Conservation (phyloP, 1,284 basidiomycete species). For the Heterobasidion parviporum region DNA sequence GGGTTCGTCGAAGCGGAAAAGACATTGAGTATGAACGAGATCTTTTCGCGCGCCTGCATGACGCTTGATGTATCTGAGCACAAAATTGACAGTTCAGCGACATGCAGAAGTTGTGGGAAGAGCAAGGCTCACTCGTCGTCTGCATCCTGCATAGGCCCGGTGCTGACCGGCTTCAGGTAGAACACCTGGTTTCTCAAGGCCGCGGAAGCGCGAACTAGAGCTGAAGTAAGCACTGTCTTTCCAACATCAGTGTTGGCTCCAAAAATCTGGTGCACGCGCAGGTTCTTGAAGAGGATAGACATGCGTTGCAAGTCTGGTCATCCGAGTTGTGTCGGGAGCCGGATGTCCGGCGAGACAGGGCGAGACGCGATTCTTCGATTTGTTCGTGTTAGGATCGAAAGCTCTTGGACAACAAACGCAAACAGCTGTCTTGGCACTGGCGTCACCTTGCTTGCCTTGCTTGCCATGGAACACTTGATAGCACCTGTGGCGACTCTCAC, state of each 20-base stretch:
- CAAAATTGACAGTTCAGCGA: constrained; percentile 5
- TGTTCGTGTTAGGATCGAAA: not conserved
- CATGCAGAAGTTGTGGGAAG: not conserved
- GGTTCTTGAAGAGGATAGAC: constrained; percentile 62
- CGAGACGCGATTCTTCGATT: not conserved
- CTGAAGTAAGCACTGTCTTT: constrained; percentile 84
- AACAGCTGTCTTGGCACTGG: not conserved
- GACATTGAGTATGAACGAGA: constrained; percentile 58
- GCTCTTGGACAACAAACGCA: constrained; percentile 2
- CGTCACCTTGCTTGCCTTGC: not conserved
- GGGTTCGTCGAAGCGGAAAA: constrained; percentile 83
- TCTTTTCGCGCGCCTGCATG: constrained; percentile 37
- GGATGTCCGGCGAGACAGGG: not conserved
- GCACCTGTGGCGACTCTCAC: not conserved
- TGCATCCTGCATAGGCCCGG: constrained; percentile 71
- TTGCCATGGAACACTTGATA: too few species aligned
- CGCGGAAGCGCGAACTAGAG: constrained; percentile 72
- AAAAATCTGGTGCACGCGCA: constrained; percentile 85
- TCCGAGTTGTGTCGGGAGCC: not conserved
- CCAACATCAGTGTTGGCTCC: constrained; percentile 91
- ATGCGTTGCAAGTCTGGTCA: constrained; percentile 13
- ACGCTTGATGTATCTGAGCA: constrained; percentile 59
- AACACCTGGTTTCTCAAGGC: constrained; percentile 44
- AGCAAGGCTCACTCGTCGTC: constrained; percentile 63
- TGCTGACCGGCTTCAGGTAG: constrained; percentile 90